A percentile compares a stretch with the other conserved stretches of the same genome.
Evolutionary conservation across 768 basidiomycete species (phyloP).

Genomic region (Serpula lacrymans): DNA sequence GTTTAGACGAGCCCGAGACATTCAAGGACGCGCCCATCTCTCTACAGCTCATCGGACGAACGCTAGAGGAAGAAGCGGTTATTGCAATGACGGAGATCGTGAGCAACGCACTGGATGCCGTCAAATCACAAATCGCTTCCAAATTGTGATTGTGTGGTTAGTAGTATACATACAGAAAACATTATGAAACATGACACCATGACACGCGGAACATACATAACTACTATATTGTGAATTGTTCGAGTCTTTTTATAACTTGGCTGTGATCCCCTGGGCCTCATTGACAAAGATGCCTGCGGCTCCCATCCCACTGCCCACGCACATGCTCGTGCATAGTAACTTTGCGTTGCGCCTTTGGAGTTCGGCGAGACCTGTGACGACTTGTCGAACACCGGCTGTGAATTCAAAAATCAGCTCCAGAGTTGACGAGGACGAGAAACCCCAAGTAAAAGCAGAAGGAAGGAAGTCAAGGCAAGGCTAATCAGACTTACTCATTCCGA

Average conservation of each 20-base stretch:
- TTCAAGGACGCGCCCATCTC: slow-evolving; percentile 59
- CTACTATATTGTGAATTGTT: too few relatives aligned
- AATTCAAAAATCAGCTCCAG: slow-evolving; percentile 11
- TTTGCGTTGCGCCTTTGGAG: slow-evolving; percentile 64
- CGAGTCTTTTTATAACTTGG: slow-evolving; percentile 26
- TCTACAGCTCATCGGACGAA: slow-evolving; percentile 66
- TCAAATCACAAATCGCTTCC: background rate
- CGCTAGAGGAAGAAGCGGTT: slow-evolving; percentile 73
- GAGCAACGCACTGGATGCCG: slow-evolving; percentile 44
- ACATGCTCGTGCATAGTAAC: slow-evolving; percentile 80
- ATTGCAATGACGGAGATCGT: slow-evolving; percentile 68
- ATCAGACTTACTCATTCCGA: slow-evolving; percentile 75
- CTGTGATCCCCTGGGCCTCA: slow-evolving; percentile 37
- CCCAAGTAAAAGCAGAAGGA: background rate
- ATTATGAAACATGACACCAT: too few relatives aligned
- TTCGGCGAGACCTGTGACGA: slow-evolving; percentile 85
- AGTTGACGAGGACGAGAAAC: background rate
- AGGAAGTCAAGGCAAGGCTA: too few relatives aligned
- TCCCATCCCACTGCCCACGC: slow-evolving; percentile 86
- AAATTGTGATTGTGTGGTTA: background rate
- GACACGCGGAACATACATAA: too few relatives aligned
- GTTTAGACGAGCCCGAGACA: slow-evolving; percentile 51
- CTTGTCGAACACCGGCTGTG: slow-evolving; percentile 79
- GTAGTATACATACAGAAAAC: too few relatives aligned
- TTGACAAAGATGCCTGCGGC: slow-evolving; percentile 80